Evolutionary conservation across 495 filamentous ascomycete genomes (phyloP).

Genomic region (Recurvomyces mirabilis): DNA sequence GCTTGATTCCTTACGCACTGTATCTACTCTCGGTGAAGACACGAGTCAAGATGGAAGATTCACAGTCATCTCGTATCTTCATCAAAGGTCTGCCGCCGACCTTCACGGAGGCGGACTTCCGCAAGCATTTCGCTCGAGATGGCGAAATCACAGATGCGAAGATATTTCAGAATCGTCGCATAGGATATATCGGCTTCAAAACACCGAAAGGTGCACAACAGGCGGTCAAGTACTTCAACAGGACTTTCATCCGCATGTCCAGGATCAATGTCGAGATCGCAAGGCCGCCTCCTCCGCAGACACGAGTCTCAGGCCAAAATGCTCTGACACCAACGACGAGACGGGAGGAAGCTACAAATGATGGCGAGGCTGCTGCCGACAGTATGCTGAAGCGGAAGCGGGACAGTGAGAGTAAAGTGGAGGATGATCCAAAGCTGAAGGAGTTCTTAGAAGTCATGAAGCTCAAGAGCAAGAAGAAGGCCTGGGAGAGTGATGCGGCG

Average conservation of each 20-base stretch:
- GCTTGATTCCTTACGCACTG: too few relatives aligned
- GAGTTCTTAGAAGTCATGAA: slow-evolving; percentile 83
- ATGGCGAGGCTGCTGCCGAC: not conserved
- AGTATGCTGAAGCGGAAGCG: slow-evolving; percentile 37
- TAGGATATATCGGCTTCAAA: slow-evolving; percentile 94
- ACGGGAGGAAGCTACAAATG: not conserved
- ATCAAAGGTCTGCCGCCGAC: slow-evolving; percentile 73
- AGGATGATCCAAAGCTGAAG: slow-evolving; percentile 63
- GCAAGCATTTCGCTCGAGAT: slow-evolving; percentile 43
- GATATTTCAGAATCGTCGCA: slow-evolving; percentile 62
- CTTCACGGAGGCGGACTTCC: slow-evolving; percentile 65
- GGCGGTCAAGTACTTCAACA: slow-evolving; percentile 90
- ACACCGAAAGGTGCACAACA: slow-evolving; percentile 62
- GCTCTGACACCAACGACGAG: not conserved
- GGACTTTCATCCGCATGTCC: slow-evolving; percentile 91
- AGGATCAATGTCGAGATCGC: slow-evolving; percentile 87
- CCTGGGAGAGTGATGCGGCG: slow-evolving; percentile 52
- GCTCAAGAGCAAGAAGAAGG: slow-evolving; percentile 52
- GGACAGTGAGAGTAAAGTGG: slow-evolving; percentile 38
- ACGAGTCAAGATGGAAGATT: too few relatives aligned
- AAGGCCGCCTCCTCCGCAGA: slow-evolving; percentile 49
- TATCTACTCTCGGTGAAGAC: too few relatives aligned
- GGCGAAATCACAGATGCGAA: slow-evolving; percentile 74
- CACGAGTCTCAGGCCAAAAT: too few relatives aligned
- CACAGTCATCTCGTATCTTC: slow-evolving; percentile 88